A percentile compares a stretch with the other conserved stretches of the same genome.
Evolutionary conservation across 176 grass and related monocot species (phyloP).

Genomic region (Phragmites australis): DNA sequence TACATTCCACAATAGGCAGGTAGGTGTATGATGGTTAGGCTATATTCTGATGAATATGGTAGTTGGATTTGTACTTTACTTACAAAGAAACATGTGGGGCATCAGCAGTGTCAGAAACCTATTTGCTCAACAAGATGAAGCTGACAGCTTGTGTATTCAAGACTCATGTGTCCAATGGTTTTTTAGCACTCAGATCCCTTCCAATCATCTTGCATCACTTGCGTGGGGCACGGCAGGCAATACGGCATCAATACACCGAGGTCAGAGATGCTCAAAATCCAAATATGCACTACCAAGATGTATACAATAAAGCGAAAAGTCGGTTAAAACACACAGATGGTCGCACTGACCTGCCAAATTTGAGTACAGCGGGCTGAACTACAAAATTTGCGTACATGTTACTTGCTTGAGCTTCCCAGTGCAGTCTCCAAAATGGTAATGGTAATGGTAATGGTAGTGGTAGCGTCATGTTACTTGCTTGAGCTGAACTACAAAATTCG

Average conservation of each 20-base stretch:
- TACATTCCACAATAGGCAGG: not conserved
- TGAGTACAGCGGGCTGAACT: too few species aligned
- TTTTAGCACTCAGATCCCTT: not conserved
- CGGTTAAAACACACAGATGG: slow-evolving; percentile 3
- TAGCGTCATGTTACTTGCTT: slow-evolving; percentile 39
- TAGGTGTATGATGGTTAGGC: not conserved
- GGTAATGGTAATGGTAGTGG: too few species aligned
- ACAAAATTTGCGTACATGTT: slow-evolving; percentile 10
- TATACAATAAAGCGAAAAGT: not conserved
- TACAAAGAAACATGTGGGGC: not conserved
- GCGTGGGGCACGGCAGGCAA: too few species aligned
- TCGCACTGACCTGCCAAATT: too few species aligned
- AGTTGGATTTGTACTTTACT: not conserved
- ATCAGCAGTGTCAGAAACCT: not conserved
- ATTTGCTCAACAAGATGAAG: not conserved
- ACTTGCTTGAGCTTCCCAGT: slow-evolving; percentile 56
- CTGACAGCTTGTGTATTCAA: not conserved
- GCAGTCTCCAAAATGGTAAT: slow-evolving; percentile 54
- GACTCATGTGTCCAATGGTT: not conserved
- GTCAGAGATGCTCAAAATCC: not conserved
- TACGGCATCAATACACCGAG: too few species aligned
- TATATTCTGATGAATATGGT: not conserved
- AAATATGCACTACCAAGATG: not conserved
- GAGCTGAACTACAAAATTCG: slow-evolving; percentile 32
- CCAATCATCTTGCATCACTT: not conserved